These are phyloP conservation scores for Mucor indicus DNA, from an alignment of 371 early-diverging fungal species.

Conservation along the genomic window DNA sequence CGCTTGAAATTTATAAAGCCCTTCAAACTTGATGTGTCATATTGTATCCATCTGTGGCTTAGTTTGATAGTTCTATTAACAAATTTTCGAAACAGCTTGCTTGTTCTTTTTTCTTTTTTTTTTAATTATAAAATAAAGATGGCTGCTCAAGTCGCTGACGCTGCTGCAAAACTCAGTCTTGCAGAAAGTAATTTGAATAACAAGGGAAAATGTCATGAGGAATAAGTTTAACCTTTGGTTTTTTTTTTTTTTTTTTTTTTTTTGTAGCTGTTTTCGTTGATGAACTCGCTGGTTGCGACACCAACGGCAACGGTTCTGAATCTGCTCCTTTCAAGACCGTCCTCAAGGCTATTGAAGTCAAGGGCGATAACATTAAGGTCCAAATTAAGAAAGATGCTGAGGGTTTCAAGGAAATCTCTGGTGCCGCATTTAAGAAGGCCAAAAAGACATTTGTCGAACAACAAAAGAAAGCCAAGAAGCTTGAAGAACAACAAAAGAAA, in stretches of 20 bases:
- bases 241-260: not conserved
- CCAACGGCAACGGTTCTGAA: slow-evolving; percentile 62
- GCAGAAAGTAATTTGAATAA: slow-evolving; percentile 20
- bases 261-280: slow-evolving; percentile 56
- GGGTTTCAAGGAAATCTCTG: slow-evolving; percentile 77
- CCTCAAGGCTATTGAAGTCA: slow-evolving; percentile 59
- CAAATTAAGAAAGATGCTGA: slow-evolving; percentile 69
- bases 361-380: slow-evolving; percentile 54
- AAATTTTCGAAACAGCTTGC: not conserved
- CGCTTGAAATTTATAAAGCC: no score
- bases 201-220: not conserved
- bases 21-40: no score
- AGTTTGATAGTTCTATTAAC: not conserved
- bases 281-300: slow-evolving; percentile 73
- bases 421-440: slow-evolving; percentile 91
- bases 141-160: slow-evolving; percentile 24
- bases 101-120: slow-evolving; percentile 1
- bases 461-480: slow-evolving; percentile 71
- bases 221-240: no score
- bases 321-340: slow-evolving; percentile 69
- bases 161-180: slow-evolving; percentile 24
- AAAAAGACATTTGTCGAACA: slow-evolving; percentile 74
- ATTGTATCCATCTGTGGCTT: slow-evolving; percentile 9
- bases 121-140: slow-evolving; percentile 10
- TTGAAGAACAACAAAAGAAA: slow-evolving; percentile 65